Conservation (phyloP, 1,284 basidiomycete genomes). For the Mycosarcoma maydis region DNA sequence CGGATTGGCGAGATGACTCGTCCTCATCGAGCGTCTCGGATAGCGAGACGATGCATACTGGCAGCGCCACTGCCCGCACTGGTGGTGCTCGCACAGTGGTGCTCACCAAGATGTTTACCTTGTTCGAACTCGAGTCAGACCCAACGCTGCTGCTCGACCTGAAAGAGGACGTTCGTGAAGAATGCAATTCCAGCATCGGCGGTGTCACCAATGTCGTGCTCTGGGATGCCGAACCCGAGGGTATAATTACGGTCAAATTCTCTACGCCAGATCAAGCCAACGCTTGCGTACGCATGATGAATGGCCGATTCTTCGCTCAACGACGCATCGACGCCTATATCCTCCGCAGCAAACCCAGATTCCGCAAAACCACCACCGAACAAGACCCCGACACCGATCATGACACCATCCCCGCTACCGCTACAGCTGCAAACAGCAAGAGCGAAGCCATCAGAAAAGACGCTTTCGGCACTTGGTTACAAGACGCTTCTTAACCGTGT, state of each 20-base stretch:
- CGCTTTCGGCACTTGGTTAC: conserved; percentile 29
- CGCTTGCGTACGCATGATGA: conserved; percentile 94
- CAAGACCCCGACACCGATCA: conserved; percentile 21
- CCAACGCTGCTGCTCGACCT: conserved; percentile 86
- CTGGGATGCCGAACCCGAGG: conserved; percentile 94
- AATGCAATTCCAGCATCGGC: conserved; percentile 83
- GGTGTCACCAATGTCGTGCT: conserved; percentile 95
- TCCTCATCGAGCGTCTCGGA: conserved; percentile 10
- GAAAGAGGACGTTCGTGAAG: conserved; percentile 94
- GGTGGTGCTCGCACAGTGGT: conserved; percentile 34
- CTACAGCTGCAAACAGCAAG: conserved; percentile 10
- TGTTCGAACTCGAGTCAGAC: conserved; percentile 86
- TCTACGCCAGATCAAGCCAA: conserved; percentile 85
- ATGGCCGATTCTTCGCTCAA: conserved; percentile 90
- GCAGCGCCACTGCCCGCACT: conserved; percentile 1
- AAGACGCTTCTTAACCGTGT: not conserved
- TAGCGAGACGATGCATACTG: not conserved
- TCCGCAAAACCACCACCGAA: conserved; percentile 72
- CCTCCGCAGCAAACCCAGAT: conserved; percentile 82
- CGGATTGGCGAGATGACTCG: conserved; percentile 61
- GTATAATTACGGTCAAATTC: conserved; percentile 96
- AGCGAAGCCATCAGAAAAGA: conserved; percentile 12
- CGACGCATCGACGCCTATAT: conserved; percentile 82
- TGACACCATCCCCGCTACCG: no score
- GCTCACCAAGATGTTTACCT: conserved; percentile 83